phyloP scores from a whole-genome alignment of 2,329 filamentous ascomycete species.

The Sclerotiophoma versabilis region DNA sequence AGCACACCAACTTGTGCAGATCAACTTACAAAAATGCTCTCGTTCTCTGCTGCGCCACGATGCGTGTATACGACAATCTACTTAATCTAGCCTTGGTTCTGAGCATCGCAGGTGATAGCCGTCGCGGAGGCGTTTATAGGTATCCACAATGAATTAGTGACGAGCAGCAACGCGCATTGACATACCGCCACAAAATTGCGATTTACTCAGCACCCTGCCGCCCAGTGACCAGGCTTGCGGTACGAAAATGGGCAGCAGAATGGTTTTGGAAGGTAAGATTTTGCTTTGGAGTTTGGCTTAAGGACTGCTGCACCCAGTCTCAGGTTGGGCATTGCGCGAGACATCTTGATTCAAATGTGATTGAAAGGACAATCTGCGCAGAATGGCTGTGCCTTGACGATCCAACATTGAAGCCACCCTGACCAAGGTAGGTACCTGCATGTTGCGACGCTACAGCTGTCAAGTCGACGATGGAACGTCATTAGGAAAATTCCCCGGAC shows the following conservation, averaged over 20 bases:
- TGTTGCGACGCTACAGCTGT: constrained; percentile 9
- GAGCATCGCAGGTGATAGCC: neutral
- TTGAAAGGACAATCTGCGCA: neutral
- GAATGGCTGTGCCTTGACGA: neutral
- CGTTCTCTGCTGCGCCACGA: constrained; percentile 12
- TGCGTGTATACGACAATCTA: neutral
- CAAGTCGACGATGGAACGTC: neutral
- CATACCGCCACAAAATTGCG: neutral
- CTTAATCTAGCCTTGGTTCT: neutral
- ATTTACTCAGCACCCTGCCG: too few species aligned
- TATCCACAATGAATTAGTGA: neutral
- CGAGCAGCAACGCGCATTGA: neutral
- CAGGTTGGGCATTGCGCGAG: too few species aligned
- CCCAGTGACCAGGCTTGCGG: neutral
- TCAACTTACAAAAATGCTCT: constrained; percentile 5
- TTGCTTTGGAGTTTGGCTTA: neutral
- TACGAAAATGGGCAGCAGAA: neutral
- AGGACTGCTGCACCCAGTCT: too few species aligned
- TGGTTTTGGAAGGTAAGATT: neutral
- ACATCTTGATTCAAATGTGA: neutral
- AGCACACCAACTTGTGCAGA: constrained; percentile 15
- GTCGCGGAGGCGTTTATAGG: neutral
- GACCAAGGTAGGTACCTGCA: constrained; percentile 10
- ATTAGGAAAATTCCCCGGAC: constrained; percentile 1
- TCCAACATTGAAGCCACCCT: neutral